These are phyloP conservation scores for Pulveroboletus sp. DNA, from an alignment of 768 basidiomycete species.

Conservation along the genomic window DNA sequence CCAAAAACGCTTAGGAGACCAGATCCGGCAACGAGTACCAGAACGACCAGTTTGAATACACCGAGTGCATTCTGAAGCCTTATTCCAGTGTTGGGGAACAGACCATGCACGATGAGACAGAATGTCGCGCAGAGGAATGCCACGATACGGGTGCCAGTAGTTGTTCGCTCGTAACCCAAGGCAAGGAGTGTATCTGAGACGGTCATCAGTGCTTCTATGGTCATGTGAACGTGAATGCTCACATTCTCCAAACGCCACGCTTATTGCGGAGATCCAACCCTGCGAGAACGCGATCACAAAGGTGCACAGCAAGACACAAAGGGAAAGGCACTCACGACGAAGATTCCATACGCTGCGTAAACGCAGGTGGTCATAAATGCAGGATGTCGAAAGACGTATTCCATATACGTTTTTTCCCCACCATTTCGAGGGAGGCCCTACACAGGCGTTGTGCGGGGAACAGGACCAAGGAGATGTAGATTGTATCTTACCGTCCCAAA, in stretches of 20 bases:
- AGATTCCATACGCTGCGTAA: constrained; percentile 53
- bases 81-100: constrained; percentile 48
- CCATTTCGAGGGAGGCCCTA: constrained; percentile 70
- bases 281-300: constrained; percentile 18
- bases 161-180: constrained; percentile 41
- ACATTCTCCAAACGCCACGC: constrained; percentile 74
- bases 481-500: constrained; percentile 54
- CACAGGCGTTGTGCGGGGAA: background rate
- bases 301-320: background rate
- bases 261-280: constrained; percentile 56
- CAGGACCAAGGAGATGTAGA: background rate
- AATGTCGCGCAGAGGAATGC: constrained; percentile 55
- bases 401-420: constrained; percentile 73
- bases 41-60: constrained; percentile 53
- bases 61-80: constrained; percentile 62
- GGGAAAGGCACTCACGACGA: constrained; percentile 41
- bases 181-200: constrained; percentile 56
- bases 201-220: background rate
- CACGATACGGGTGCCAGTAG: constrained; percentile 44
- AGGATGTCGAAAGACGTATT: constrained; percentile 62
- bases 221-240: constrained; percentile 5
- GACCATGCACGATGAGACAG: constrained; percentile 54
- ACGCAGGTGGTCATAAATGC: constrained; percentile 56
- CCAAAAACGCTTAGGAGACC: constrained; percentile 50
- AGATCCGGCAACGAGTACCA: constrained; percentile 46